Evolutionary conservation across 371 early-diverging fungal species (phyloP).

Genomic region (Syncephalastrum racemosum): DNA sequence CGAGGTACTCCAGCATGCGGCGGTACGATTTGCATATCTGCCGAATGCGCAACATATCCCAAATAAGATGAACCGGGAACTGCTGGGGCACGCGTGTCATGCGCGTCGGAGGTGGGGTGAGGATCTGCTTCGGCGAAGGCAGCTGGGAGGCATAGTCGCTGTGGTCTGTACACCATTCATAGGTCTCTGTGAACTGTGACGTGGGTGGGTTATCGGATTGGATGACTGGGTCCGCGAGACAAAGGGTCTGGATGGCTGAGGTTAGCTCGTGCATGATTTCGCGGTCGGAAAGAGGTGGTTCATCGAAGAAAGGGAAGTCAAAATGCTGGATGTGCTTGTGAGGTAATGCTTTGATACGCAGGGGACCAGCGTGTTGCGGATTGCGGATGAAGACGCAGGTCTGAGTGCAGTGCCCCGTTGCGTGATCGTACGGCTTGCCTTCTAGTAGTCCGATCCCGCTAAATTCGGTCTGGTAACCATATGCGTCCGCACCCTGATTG

Average conservation of each 20-base stretch:
- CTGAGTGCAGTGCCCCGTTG: conserved; percentile 77
- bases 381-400: conserved; percentile 63
- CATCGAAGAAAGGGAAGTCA: conserved; percentile 40
- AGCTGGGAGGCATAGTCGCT: conserved; percentile 1
- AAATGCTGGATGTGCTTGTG: conserved; percentile 30
- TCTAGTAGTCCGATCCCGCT: conserved; percentile 70
- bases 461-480: conserved; percentile 65
- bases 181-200: not conserved
- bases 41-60: conserved; percentile 32
- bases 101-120: conserved; percentile 1
- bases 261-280: conserved; percentile 21
- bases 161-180: conserved; percentile 17
- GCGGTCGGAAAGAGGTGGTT: conserved; percentile 15
- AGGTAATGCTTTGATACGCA: not conserved
- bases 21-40: conserved; percentile 23
- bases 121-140: not conserved
- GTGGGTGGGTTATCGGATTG: conserved; percentile 1
- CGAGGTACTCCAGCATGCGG: too few species aligned
- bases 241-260: conserved; percentile 19
- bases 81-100: conserved; percentile 9
- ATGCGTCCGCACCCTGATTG: conserved; percentile 47
- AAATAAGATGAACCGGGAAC: conserved; percentile 19
- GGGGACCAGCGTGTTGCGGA: not conserved
- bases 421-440: conserved; percentile 26
- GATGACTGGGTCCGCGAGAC: conserved; percentile 17